These are phyloP conservation scores for Coniochaeta prunicola DNA, from an alignment of 2,329 filamentous ascomycete genomes.

Conservation along the genomic window DNA sequence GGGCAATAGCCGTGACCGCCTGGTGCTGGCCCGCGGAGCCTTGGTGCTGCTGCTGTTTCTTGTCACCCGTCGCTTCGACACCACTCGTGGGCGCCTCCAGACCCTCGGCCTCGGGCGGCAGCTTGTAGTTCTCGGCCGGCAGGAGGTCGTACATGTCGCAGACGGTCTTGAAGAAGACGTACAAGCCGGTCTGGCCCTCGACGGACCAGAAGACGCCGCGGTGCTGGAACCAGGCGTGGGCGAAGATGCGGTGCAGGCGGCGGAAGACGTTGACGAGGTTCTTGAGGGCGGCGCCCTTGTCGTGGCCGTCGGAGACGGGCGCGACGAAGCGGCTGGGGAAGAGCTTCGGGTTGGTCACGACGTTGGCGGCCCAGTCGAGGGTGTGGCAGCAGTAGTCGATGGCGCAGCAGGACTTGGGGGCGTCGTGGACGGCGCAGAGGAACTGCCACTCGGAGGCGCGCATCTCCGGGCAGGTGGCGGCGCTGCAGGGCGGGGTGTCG, in stretches of 20 bases:
- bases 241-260: conserved; percentile 91
- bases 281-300: conserved; percentile 60
- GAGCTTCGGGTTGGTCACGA: conserved; percentile 88
- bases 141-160: conserved; percentile 88
- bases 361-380: conserved; percentile 93
- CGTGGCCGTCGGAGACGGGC: conserved; percentile 43
- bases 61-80: background rate
- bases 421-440: conserved; percentile 93
- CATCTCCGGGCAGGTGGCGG: conserved; percentile 92
- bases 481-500: conserved; percentile 82
- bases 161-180: conserved; percentile 94
- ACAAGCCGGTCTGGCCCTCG: conserved; percentile 83
- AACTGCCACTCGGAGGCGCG: conserved; percentile 99
- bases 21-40: conserved; percentile 4
- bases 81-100: conserved; percentile 38
- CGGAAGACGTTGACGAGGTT: conserved; percentile 94
- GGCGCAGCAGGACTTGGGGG: conserved; percentile 92
- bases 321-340: conserved; percentile 78
- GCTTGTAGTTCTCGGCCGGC: conserved; percentile 90
- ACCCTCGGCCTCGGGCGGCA: conserved; percentile 88
- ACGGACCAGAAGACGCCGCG: conserved; percentile 91
- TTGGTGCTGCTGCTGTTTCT: conserved; percentile 7
- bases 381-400: conserved; percentile 99
- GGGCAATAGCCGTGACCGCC: background rate
- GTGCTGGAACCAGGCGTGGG: conserved; percentile 98